Conservation (phyloP, 345 rosid genomes). For the Cardamine occulta region DNA sequence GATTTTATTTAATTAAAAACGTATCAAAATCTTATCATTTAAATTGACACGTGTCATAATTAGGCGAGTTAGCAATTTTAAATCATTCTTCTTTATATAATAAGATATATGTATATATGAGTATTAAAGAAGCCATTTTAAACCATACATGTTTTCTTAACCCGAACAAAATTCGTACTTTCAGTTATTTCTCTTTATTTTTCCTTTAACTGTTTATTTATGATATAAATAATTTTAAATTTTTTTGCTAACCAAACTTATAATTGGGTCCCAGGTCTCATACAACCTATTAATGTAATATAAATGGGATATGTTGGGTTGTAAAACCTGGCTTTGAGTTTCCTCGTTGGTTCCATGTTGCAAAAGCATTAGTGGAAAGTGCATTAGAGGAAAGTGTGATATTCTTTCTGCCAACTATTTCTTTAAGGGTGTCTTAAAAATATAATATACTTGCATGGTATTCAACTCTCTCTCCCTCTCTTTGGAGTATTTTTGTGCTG, state of each 20-base stretch:
- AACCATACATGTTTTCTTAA: background rate
- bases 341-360: slow-evolving; percentile 16
- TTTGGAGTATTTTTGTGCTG: background rate
- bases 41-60: too few relatives aligned
- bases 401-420: slow-evolving; percentile 13
- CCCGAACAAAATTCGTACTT: slow-evolving; percentile 1
- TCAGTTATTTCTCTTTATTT: background rate
- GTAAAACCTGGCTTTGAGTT: background rate
- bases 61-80: too few relatives aligned
- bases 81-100: too few relatives aligned
- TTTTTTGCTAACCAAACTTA: background rate
- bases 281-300: background rate
- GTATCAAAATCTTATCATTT: too few relatives aligned
- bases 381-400: background rate
- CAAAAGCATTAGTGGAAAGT: too few relatives aligned
- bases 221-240: background rate
- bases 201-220: background rate
- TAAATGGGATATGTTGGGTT: background rate
- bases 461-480: background rate
- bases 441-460: background rate
- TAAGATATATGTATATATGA: background rate
- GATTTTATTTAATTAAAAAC: too few relatives aligned
- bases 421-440: too few relatives aligned
- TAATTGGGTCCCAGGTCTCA: background rate
- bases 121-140: background rate